Evolutionary conservation across 208 protist genomes (phyloP), one percentile per base, ranked within the genome.

Genomic region (Trypanosomatidae sp.): DNA sequence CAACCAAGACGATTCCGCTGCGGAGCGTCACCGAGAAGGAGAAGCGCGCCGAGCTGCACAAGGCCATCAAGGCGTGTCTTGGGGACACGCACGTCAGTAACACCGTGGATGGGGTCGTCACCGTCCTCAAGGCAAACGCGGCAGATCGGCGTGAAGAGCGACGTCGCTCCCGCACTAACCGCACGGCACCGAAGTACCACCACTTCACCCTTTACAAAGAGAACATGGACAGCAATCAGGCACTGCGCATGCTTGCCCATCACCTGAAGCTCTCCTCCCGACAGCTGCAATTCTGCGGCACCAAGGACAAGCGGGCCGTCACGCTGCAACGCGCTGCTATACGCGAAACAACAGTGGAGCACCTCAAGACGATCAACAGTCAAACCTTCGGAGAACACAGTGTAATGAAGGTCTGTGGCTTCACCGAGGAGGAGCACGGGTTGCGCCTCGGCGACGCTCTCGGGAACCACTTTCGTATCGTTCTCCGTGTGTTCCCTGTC

Each of bases 201-300:
- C 94, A 97, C 73, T 99, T 98, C 74, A 98, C 94, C 1, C 71
- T 99, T 1, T 97, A 98, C 82, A 99, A 99, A 82, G 95, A 99
- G 75, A 98, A 98, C 74, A 82, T 89, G 1, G 97, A 99, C 75
- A 97, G 91, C 60, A 85, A 87, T 47, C 81, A 91, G 58, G 93
- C 84, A 7, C 64, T 99, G 39, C 81, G 83, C 10, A 67, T 76
- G 49, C 62, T 99, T 17, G 87, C 96, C 13, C 69, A 71, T 12
- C 73, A 80, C 30, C 78, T 98, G 62, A 52, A 74, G 70, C 49
- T 97, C 25, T 80, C 79, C 59, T 65, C 71, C 2, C 89, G 93
- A 19, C 74, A 89, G 67, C 84, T 99, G 64, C 76, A 89, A 67
- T 98, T 95, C 69, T 96, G 97, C 58, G 98, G 98, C 46, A 98